Evolutionary conservation across 805 yeast genomes (phyloP).

Genomic region (Kluyveromyces nonfermentans): DNA sequence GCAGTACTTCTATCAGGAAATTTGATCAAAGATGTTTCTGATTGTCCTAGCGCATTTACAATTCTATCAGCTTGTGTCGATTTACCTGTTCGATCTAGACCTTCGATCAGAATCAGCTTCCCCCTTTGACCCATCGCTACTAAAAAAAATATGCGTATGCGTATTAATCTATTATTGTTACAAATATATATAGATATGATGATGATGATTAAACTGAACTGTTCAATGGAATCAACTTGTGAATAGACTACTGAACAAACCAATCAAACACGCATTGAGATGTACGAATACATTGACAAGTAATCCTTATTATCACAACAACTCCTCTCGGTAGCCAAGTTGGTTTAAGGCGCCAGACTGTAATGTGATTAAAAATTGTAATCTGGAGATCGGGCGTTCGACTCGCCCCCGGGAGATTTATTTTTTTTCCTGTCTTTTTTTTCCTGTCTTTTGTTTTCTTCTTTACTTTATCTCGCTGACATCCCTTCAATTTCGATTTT

Average conservation of each 20-base stretch:
- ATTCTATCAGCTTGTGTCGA: constrained; percentile 63
- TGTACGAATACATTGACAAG: neutral
- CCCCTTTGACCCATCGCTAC: constrained; percentile 43
- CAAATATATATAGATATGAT: too few relatives aligned
- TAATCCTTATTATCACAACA: neutral
- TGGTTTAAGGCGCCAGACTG: constrained; percentile 32
- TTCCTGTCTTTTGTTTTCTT: neutral
- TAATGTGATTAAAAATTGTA: constrained; percentile 20
- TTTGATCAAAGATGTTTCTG: constrained; percentile 44
- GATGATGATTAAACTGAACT: too few relatives aligned
- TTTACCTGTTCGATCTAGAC: constrained; percentile 91
- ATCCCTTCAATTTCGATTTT: too few relatives aligned
- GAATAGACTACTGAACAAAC: too few relatives aligned
- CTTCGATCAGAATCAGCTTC: constrained; percentile 73
- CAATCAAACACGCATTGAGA: neutral
- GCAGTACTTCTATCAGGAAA: constrained; percentile 84
- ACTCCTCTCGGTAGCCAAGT: constrained; percentile 29
- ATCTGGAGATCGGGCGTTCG: constrained; percentile 32
- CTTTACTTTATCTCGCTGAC: neutral
- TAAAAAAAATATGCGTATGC: too few relatives aligned
- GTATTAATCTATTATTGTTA: neutral
- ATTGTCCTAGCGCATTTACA: constrained; percentile 22
- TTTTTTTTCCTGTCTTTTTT: constrained; percentile 5
- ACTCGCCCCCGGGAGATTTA: constrained; percentile 30
- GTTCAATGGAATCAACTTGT: too few relatives aligned